Percentiles rank a stretch among this genome's conserved stretches.
These are phyloP conservation scores for Arxiozyma slooffiae DNA, from an alignment of 1,139 yeast species.

Conservation along the genomic window DNA sequence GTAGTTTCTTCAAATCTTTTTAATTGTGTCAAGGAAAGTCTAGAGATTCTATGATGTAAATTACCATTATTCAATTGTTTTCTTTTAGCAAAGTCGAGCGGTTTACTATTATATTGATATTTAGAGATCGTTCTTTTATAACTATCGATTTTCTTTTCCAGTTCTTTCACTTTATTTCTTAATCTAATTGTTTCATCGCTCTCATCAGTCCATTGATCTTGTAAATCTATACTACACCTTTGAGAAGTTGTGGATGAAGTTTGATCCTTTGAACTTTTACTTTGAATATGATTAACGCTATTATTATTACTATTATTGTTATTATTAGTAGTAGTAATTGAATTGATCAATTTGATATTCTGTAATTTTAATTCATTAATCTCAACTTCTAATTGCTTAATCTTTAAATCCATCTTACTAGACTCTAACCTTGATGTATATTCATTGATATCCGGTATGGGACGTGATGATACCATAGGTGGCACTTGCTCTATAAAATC, in stretches of 20 bases:
- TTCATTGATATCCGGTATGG: conserved; percentile 1
- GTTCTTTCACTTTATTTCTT: conserved; percentile 23
- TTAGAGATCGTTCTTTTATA: conserved; percentile 15
- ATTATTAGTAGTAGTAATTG: conserved; percentile 22
- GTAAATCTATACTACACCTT: background rate
- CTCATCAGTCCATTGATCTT: background rate
- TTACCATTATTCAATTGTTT: background rate
- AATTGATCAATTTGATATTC: conserved; percentile 27
- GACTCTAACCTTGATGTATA: conserved; percentile 6
- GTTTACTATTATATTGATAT: background rate
- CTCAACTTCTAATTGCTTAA: conserved; percentile 28
- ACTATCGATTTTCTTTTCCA: conserved; percentile 25
- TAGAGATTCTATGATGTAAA: conserved; percentile 13
- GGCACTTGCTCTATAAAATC: conserved; percentile 15
- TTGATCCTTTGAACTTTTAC: conserved; percentile 5
- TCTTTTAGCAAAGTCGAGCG: background rate
- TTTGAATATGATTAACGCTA: conserved; percentile 11
- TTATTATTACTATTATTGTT: too few relatives aligned
- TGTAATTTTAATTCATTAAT: conserved; percentile 28
- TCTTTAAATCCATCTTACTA: conserved; percentile 21
- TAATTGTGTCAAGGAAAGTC: conserved; percentile 19
- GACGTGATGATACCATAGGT: background rate
- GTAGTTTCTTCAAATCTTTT: conserved; percentile 23
- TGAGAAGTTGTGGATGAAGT: background rate
- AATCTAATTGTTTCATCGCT: conserved; percentile 6